Evolutionary conservation across 2,329 filamentous ascomycete genomes (phyloP).

Genomic region (Penicillium sp.): DNA sequence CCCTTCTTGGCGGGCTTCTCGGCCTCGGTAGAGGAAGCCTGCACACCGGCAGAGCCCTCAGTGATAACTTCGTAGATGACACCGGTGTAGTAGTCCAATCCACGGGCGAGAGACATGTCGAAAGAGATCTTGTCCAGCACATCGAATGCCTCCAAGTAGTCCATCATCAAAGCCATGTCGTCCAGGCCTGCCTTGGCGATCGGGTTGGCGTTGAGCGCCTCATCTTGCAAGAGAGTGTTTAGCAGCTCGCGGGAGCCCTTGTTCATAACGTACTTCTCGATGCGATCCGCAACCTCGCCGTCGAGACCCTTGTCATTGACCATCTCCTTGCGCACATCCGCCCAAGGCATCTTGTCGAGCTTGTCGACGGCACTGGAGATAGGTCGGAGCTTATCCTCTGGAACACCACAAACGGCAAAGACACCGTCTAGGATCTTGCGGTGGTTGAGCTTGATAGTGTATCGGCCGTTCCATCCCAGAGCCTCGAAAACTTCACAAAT

Average conservation of each 20-base stretch:
- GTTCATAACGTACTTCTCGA: slow-evolving; percentile 78
- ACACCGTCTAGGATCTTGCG: slow-evolving; percentile 90
- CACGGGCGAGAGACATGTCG: slow-evolving; percentile 85
- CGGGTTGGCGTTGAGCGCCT: slow-evolving; percentile 68
- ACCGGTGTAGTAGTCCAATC: slow-evolving; percentile 90
- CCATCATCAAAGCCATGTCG: slow-evolving; percentile 79
- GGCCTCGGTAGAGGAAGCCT: slow-evolving; percentile 42
- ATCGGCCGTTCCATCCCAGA: slow-evolving; percentile 71
- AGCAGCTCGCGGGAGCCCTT: slow-evolving; percentile 77
- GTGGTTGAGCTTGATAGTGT: slow-evolving; percentile 94
- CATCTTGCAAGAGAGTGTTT: slow-evolving; percentile 67
- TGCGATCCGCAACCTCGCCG: slow-evolving; percentile 76
- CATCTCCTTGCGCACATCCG: slow-evolving; percentile 90
- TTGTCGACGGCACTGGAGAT: slow-evolving; percentile 96
- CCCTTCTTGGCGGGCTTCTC: slow-evolving; percentile 44
- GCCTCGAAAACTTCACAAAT: slow-evolving; percentile 82
- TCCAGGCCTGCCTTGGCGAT: slow-evolving; percentile 77
- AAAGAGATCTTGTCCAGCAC: slow-evolving; percentile 77
- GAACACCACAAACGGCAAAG: slow-evolving; percentile 88
- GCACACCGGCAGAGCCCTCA: slow-evolving; percentile 66
- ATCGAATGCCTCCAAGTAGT: slow-evolving; percentile 77
- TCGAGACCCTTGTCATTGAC: slow-evolving; percentile 85
- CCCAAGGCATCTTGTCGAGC: slow-evolving; percentile 89
- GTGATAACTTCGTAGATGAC: slow-evolving; percentile 90
- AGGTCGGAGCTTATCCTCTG: slow-evolving; percentile 79